These are phyloP conservation scores for Diaporthe vaccinii DNA, from an alignment of 2,329 filamentous ascomycete genomes.

Conservation along the genomic window DNA sequence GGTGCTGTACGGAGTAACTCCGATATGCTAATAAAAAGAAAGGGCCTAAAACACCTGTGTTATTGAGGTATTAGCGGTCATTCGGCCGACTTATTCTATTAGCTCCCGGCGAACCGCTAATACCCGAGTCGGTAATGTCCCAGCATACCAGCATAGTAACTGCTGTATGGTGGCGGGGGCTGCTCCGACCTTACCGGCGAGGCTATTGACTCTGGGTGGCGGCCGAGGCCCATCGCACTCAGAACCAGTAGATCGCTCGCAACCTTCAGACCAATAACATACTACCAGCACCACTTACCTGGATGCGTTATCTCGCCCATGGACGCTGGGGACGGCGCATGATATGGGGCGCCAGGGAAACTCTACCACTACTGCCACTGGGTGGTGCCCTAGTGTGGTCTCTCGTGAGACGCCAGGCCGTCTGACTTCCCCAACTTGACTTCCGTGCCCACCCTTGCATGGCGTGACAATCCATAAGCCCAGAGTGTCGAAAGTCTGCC, in stretches of 20 bases:
- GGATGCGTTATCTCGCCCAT: background rate
- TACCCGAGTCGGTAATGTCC: conserved; percentile 12
- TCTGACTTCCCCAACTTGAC: conserved; percentile 29
- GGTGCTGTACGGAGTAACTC: background rate
- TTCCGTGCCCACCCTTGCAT: conserved; percentile 27
- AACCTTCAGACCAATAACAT: background rate
- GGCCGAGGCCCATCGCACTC: background rate
- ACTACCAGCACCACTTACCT: background rate
- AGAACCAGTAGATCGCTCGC: background rate
- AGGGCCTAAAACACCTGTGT: background rate
- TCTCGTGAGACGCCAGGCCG: conserved; percentile 32
- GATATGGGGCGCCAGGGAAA: background rate
- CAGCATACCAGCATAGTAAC: background rate
- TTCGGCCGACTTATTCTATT: background rate
- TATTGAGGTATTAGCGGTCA: background rate
- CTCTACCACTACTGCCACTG: background rate
- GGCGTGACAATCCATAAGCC: conserved; percentile 20
- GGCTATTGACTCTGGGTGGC: background rate
- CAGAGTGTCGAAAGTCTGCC: conserved; percentile 3
- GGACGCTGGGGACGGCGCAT: background rate
- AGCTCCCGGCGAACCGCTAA: conserved; percentile 10
- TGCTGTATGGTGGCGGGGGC: background rate
- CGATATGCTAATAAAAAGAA: background rate
- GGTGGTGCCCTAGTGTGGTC: background rate
- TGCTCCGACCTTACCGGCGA: conserved; percentile 5